Evolutionary conservation across 1,284 basidiomycete species (phyloP).

Genomic region (Stygiomarasmius scandens): DNA sequence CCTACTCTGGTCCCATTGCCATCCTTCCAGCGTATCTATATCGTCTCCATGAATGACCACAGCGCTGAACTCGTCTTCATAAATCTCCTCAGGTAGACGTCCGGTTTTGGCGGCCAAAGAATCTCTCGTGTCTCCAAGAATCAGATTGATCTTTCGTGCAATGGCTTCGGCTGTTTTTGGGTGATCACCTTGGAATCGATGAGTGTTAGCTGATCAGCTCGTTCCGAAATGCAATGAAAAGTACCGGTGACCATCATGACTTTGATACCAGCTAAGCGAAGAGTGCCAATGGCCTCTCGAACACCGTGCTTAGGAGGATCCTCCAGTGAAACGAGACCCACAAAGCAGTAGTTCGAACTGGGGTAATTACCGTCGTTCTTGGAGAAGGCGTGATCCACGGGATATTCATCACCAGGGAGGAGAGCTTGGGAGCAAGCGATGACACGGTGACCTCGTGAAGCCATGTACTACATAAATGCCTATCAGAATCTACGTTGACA

Average conservation of each 20-base stretch:
- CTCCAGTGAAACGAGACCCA: conserved; percentile 66
- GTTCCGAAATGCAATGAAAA: conserved; percentile 16
- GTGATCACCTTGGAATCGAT: conserved; percentile 34
- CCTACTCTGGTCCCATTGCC: conserved; percentile 72
- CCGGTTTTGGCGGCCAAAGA: conserved; percentile 59
- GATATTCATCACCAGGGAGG: conserved; percentile 50
- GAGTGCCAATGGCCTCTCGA: conserved; percentile 67
- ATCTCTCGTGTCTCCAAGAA: conserved; percentile 65
- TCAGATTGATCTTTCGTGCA: conserved; percentile 67
- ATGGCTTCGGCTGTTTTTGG: conserved; percentile 73
- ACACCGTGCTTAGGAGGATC: conserved; percentile 75
- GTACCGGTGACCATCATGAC: conserved; percentile 73
- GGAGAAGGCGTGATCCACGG: conserved; percentile 50
- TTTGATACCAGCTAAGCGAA: conserved; percentile 69
- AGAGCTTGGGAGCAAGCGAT: conserved; percentile 68
- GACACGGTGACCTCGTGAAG: conserved; percentile 69
- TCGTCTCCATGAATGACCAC: conserved; percentile 70
- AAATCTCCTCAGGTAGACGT: conserved; percentile 57
- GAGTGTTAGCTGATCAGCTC: too few species aligned
- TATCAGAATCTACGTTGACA: neutral
- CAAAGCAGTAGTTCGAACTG: conserved; percentile 58
- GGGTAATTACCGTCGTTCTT: conserved; percentile 59
- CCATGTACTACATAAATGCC: conserved; percentile 57
- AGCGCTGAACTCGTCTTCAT: conserved; percentile 67
- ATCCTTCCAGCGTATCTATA: conserved; percentile 62